Percentiles rank a stretch among this genome's conserved stretches.
phyloP scores from a whole-genome alignment of 345 rosid species.

The Pseudoturritis turrita region DNA sequence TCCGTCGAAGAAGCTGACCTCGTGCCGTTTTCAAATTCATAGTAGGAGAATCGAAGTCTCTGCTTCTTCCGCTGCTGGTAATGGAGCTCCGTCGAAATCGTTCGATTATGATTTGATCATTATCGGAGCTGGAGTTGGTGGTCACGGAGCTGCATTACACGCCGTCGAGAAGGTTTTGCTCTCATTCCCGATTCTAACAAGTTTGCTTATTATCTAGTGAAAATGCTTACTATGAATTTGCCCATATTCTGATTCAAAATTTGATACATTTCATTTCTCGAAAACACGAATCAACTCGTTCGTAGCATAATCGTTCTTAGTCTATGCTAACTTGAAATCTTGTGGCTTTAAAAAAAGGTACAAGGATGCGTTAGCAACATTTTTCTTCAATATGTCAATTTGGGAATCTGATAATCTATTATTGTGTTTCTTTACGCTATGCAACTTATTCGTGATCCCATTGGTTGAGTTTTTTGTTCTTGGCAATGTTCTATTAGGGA shows the following conservation, averaged over 20 bases:
- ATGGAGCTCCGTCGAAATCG: constrained; percentile 60
- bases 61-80: constrained; percentile 11
- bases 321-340: no score
- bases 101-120: constrained; percentile 88
- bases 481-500: constrained; percentile 41
- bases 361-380: neutral
- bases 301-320: no score
- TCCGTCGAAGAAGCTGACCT: neutral
- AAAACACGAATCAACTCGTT: no score
- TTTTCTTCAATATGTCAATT: neutral
- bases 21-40: constrained; percentile 18
- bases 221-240: no score
- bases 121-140: constrained; percentile 94
- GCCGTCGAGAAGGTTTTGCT: constrained; percentile 77
- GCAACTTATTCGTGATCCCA: neutral
- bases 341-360: no score
- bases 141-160: constrained; percentile 96
- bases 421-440: neutral
- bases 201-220: no score
- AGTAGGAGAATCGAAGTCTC: constrained; percentile 23
- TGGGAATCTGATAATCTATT: neutral
- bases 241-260: no score
- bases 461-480: neutral
- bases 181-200: neutral
- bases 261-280: no score